These are phyloP conservation scores for Oleoguttula mirabilis DNA, from an alignment of 495 filamentous ascomycete species.

Conservation along the genomic window DNA sequence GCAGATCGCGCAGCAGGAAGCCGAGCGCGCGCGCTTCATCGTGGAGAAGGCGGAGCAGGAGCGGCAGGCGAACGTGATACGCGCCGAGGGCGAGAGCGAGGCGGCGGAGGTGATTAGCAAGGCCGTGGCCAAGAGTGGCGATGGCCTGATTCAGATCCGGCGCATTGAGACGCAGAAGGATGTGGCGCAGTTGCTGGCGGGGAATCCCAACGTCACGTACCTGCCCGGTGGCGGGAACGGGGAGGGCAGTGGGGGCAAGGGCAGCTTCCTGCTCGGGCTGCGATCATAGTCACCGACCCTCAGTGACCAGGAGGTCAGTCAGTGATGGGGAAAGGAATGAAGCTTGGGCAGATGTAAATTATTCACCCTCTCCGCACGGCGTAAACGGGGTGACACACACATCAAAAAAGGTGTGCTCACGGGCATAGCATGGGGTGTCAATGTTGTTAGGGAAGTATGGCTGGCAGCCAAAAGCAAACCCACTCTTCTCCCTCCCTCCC, in stretches of 20 bases:
- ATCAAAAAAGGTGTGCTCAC: no score
- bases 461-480: no score
- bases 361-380: no score
- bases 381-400: no score
- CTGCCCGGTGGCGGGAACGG: conserved; percentile 57
- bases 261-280: conserved; percentile 54
- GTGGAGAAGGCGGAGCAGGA: conserved; percentile 99
- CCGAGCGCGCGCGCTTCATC: conserved; percentile 91
- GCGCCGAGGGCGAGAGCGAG: conserved; percentile 95
- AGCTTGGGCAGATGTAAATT: no score
- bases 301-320: no score
- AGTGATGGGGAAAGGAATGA: no score
- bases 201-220: conserved; percentile 94
- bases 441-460: no score
- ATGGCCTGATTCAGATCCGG: conserved; percentile 87
- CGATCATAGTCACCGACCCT: no score
- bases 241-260: conserved; percentile 37
- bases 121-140: conserved; percentile 83
- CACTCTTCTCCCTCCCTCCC: no score
- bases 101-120: conserved; percentile 86
- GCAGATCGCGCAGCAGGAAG: conserved; percentile 99
- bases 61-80: conserved; percentile 93
- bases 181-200: conserved; percentile 79
- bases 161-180: conserved; percentile 95
- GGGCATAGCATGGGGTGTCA: no score